Evolutionary conservation across 106 monocot species (phyloP).

Genomic region (Ottelia alismoides): DNA sequence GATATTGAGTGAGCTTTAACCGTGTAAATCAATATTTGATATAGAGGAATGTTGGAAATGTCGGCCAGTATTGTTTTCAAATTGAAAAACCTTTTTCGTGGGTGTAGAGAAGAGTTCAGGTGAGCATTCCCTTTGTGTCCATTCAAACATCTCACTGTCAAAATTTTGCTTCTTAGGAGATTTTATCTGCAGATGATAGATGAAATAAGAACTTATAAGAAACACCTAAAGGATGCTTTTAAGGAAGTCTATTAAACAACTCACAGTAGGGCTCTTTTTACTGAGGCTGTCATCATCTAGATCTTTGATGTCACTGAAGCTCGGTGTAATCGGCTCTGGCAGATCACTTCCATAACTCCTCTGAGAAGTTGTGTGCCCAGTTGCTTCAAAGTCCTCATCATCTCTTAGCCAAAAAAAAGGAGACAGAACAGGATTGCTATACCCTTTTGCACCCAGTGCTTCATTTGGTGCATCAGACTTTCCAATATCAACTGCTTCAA

Average conservation of each 20-base stretch:
- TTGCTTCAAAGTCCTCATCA: slow-evolving; percentile 21
- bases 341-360: slow-evolving; percentile 18
- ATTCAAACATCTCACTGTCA: slow-evolving; percentile 91
- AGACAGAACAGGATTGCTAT: slow-evolving; percentile 22
- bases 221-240: no score
- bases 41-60: no score
- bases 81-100: no score
- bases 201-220: no score
- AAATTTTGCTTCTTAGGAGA: slow-evolving; percentile 11
- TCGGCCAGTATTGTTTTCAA: no score
- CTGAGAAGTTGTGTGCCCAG: slow-evolving; percentile 25
- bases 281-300: slow-evolving; percentile 33
- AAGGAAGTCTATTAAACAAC: no score
- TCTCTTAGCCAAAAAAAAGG: slow-evolving; percentile 94
- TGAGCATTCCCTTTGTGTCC: slow-evolving; percentile 81
- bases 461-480: slow-evolving; percentile 1
- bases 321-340: slow-evolving; percentile 27
- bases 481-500: not conserved
- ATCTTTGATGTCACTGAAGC: slow-evolving; percentile 95
- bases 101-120: slow-evolving; percentile 79
- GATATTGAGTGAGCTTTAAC: no score
- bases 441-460: not conserved
- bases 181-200: no score
- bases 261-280: slow-evolving; percentile 40
- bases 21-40: no score